phyloP scores from a whole-genome alignment of 495 filamentous ascomycete genomes.

The Margaritispora aquatica region DNA sequence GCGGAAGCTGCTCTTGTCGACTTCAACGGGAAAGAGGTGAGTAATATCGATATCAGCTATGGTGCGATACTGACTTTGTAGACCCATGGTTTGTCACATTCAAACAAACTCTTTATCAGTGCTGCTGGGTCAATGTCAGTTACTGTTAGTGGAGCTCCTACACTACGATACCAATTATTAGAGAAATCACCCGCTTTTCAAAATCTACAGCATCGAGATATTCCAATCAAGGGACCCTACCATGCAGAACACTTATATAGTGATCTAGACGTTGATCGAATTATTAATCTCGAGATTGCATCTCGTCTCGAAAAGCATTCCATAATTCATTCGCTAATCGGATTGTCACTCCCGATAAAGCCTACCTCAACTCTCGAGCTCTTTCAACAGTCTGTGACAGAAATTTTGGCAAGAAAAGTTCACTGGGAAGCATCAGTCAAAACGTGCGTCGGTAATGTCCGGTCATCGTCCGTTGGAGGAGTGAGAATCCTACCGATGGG shows the following conservation, averaged over 20 bases:
- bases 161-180: slow-evolving; percentile 51
- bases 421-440: slow-evolving; percentile 8
- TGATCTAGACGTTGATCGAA: slow-evolving; percentile 5
- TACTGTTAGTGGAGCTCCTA: slow-evolving; percentile 72
- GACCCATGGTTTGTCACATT: slow-evolving; percentile 48
- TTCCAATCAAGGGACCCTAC: slow-evolving; percentile 73
- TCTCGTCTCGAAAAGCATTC: background rate
- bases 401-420: slow-evolving; percentile 8
- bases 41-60: background rate
- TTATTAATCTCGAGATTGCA: slow-evolving; percentile 5
- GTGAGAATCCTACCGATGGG: slow-evolving; percentile 10
- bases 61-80: background rate
- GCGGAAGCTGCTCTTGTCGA: slow-evolving; percentile 39
- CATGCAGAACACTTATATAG: slow-evolving; percentile 70
- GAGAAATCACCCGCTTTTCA: slow-evolving; percentile 27
- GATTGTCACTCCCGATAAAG: background rate
- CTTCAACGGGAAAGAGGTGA: slow-evolving; percentile 45
- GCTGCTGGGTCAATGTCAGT: slow-evolving; percentile 62
- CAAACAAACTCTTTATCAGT: slow-evolving; percentile 64
- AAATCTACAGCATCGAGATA: slow-evolving; percentile 48
- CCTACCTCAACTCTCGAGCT: slow-evolving; percentile 4
- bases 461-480: background rate
- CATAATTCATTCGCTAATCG: background rate
- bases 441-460: slow-evolving; percentile 1
- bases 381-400: slow-evolving; percentile 8